Base-by-base conservation (phyloP, 352 stramenopile genomes). In the Pythium brassicae region DNA sequence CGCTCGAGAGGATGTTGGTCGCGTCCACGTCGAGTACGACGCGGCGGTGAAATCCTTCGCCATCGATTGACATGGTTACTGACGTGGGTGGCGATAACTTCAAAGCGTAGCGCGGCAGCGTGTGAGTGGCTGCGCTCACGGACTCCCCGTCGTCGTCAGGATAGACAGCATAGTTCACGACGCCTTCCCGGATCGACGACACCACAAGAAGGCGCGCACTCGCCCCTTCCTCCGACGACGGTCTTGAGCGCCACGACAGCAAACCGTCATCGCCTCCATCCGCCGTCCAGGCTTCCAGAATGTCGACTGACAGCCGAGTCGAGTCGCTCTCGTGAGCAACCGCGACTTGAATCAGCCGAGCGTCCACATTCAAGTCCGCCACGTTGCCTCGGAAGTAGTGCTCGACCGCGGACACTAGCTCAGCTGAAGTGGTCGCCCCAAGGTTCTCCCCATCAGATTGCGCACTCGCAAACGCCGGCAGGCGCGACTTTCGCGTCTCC, bases 21-120 rank as follows among this genome's bases (percentile, higher is more conserved):
- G 75, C 11, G 37, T 72, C 45, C 2, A 81, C 29, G 42, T 78
- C 59, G 29, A 85, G 62, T 8, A 55, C 50, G 32, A 76, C 68
- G 47, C 52, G 68, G 5, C 69, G 75, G 35, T 85, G 75, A 35
- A 85, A 85, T 14, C 75, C 75, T 62, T 74, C 63, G 2, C 75
- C 56, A 9, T 62, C 40, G 12, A 73, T 23, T 14, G 61, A 75
- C 14, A 65, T 62, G n/a, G 52, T 55, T 40, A 63, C 50, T 32
- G 50, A 11, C 2, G 35, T 35, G 32, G 25, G 19, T 49, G 29
- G 44, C 34, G n/a, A 20, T 6, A 45, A 20, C 6, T 4, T 20
- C 10, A 15, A 45, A 20, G 39, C 15, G 39, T 23, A 20, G 39
- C 39, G 39, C 17, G 39, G 15, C 39, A 45, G 39, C 19, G 39